Conservation (phyloP, 169 alveolate species). For the Plasmodium knowlesi region DNA sequence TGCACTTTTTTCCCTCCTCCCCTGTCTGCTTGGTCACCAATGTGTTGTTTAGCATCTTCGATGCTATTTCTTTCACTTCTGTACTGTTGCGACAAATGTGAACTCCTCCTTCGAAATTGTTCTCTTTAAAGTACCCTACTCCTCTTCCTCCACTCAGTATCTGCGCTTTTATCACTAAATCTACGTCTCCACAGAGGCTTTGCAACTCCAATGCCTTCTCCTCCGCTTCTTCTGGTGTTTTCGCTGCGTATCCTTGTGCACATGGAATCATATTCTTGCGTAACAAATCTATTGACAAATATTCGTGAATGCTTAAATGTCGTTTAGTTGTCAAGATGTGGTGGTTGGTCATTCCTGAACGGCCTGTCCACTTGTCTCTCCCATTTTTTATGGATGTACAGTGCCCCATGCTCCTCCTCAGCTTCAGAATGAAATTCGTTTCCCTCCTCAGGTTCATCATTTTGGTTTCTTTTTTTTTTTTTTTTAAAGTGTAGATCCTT, state of each 20-base stretch:
- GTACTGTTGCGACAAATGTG: conserved; percentile 86
- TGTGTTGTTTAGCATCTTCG: conserved; percentile 90
- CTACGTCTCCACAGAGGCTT: conserved; percentile 63
- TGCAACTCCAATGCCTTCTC: conserved; percentile 80
- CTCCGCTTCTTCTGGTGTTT: conserved; percentile 85
- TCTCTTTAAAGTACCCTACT: conserved; percentile 89
- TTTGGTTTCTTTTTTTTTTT: conserved; percentile 3
- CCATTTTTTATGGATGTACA: background rate
- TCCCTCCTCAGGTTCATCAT: conserved; percentile 16
- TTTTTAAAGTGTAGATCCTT: background rate
- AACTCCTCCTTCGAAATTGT: conserved; percentile 90
- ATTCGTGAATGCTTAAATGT: conserved; percentile 83
- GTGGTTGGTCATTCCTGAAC: background rate
- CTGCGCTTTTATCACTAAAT: conserved; percentile 87
- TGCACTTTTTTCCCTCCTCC: conserved; percentile 87
- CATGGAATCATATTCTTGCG: conserved; percentile 81
- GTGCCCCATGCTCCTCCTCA: conserved; percentile 2
- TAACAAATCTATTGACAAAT: conserved; percentile 80
- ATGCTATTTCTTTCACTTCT: conserved; percentile 86
- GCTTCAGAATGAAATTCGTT: conserved; percentile 8
- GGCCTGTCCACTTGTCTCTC: background rate
- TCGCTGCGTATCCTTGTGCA: conserved; percentile 82
- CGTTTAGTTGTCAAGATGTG: conserved; percentile 36
- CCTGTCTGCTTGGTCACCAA: conserved; percentile 93
- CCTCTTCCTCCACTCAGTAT: conserved; percentile 95